Evolutionary conservation across 2,329 filamentous ascomycete species (phyloP).

Genomic region (Epichloe typhina): DNA sequence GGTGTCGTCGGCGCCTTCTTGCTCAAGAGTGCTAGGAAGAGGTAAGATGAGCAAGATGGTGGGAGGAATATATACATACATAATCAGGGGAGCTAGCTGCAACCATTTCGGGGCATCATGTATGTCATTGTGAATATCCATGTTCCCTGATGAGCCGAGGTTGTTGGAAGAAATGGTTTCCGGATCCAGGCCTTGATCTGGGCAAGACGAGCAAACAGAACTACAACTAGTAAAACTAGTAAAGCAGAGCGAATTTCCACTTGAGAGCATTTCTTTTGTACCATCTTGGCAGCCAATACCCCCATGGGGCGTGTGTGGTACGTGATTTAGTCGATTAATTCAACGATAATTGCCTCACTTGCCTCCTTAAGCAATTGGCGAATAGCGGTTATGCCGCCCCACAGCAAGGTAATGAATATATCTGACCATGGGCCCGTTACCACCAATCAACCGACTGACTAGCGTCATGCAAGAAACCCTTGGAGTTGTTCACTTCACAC

Average conservation of each 20-base stretch:
- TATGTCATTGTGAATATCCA: too few relatives aligned
- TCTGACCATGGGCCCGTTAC: too few relatives aligned
- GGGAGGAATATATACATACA: too few relatives aligned
- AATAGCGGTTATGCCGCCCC: too few relatives aligned
- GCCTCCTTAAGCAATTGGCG: too few relatives aligned
- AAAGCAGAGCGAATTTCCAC: background rate
- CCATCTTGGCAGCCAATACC: background rate
- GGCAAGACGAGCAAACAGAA: background rate
- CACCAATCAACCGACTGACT: too few relatives aligned
- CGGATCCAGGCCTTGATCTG: background rate
- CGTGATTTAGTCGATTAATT: background rate
- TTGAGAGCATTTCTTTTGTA: background rate
- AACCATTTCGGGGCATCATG: background rate
- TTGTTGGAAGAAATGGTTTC: background rate
- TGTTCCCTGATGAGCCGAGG: too few relatives aligned
- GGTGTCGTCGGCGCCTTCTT: slow-evolving; percentile 86
- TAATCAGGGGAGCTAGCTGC: background rate
- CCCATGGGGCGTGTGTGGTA: background rate
- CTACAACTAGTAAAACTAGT: background rate
- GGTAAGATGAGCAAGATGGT: slow-evolving; percentile 18
- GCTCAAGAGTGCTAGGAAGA: slow-evolving; percentile 59
- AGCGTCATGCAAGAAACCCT: too few relatives aligned
- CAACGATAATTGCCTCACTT: too few relatives aligned
- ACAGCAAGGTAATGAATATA: too few relatives aligned
- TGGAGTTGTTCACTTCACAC: background rate